Evolutionary conservation across 345 rosid species (phyloP), one percentile per base, ranked within the genome.

Genomic region (Melastoma malabathricum): DNA sequence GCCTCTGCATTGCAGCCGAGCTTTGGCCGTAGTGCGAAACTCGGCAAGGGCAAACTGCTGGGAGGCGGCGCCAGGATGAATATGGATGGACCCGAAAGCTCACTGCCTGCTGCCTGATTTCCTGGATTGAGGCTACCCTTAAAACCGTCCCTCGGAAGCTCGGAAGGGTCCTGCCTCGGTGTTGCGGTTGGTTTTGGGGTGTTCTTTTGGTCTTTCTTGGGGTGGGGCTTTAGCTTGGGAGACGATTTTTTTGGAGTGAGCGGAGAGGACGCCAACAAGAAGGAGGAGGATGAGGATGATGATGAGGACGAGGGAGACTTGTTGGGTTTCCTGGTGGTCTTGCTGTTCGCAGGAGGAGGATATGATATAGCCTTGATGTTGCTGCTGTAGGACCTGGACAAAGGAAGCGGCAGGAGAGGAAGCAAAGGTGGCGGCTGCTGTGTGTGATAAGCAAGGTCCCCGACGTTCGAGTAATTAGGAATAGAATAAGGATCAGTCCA

Each of bases 21-120:
- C 72, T 80, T 77, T 1, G 78, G 73, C 58, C 69, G 70, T 38
- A 75, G 63, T 0, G 75, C 58, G 53, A 80, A 77, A 71, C 64
- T 74, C 1, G 86, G 86, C 75, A 80, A 68, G 27, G 86, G 86
- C 66, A 80, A 62, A 70, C 83, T 72, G 64, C 86, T 72, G 18
- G 86, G 83, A 4, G 80, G 83, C 2, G 86, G 86, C 31, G 86
- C 72, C 45, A 74, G 20, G 3, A 69, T 47, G 48, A 60, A 68
- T 47, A 43, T 64, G 2, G 72, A 66, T 52, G 70, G 73, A 1
- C 51, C 51, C 25, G 51, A 16, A 19, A 34, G 51, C 15, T n/a
- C 25, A 13, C 25, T 22, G 25, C 2, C 18, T 14, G 18, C 23
- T 48, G 18, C 25, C 13, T 14, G 25, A 3, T 20, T 20, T 18